Conservation (phyloP, 306 rosid genomes). For the Echinosophora koreensis region DNA sequence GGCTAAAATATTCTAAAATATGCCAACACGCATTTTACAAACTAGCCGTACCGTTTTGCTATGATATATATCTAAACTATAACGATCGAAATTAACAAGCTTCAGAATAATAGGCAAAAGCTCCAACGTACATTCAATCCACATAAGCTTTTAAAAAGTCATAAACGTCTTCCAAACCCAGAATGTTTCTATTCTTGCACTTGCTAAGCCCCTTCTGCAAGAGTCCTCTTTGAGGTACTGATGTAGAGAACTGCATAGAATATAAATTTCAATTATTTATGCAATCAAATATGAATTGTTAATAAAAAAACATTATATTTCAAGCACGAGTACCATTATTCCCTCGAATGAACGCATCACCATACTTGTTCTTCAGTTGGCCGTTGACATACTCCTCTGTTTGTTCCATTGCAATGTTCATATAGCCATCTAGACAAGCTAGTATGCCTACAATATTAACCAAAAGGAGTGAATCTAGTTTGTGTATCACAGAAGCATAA, state of each 20-base stretch:
- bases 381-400: slow-evolving; percentile 97
- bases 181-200: slow-evolving; percentile 6
- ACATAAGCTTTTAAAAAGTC: slow-evolving; percentile 27
- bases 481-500: slow-evolving; percentile 22
- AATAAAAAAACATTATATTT: background rate
- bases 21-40: slow-evolving; percentile 27
- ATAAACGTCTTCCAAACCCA: background rate
- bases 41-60: slow-evolving; percentile 5
- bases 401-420: slow-evolving; percentile 99
- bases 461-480: slow-evolving; percentile 25
- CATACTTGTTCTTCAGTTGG: slow-evolving; percentile 93
- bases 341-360: slow-evolving; percentile 96
- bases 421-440: slow-evolving; percentile 97
- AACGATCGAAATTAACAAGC: background rate
- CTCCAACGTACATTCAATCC: slow-evolving; percentile 4
- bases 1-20: slow-evolving; percentile 36
- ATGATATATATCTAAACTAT: background rate
- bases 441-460: slow-evolving; percentile 74
- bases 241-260: slow-evolving; percentile 84
- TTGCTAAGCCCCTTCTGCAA: slow-evolving; percentile 81
- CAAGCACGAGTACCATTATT: slow-evolving; percentile 69
- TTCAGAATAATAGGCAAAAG: slow-evolving; percentile 18
- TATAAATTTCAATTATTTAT: slow-evolving; percentile 15
- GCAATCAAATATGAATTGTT: slow-evolving; percentile 27
- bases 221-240: slow-evolving; percentile 90